Base-by-base conservation (phyloP, 805 yeast genomes). In the Suhomyces sp. region DNA sequence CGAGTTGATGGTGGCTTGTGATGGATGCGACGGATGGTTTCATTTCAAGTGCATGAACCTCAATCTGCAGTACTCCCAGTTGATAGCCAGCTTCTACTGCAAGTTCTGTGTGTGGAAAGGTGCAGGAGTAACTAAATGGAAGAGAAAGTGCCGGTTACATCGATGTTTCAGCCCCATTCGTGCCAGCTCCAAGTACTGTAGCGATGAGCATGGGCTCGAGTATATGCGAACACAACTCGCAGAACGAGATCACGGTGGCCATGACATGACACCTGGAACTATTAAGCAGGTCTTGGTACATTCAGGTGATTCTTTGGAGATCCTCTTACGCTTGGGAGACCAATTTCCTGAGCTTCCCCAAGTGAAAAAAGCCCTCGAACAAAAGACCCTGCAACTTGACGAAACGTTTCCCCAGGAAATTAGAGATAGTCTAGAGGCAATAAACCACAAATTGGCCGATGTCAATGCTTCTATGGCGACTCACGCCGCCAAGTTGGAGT, bases 11-110 rank as follows among this genome's bases (percentile, higher is more conserved):
- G 87, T 92, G n/a, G 90, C 88, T 0, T 91, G 97, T 66, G 97
- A 91, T 65, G 92, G 90, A 5, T 92, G 97, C 69, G 97, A 90
- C 62, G 97, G 90, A 54, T 92, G 97, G 97, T 92, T 79, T 64
- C 97, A 92, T 69, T 89, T 91, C 68, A 73, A 71, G 46, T 92
- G 97, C 65, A 81, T 91, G 78, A 78, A 77, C 49, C 64, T 90
- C 36, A 77, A 84, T 49, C 66, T 65, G 7, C 69, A 73, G 50
- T 79, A 78, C 61, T 77, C 81, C 53, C 74, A 78, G 40, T 71
- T 90, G 48, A 84, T 90, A 9, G 76, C 80, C 46, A 79, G 80
- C 51, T 91, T 80, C 63, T 87, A 74, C 64, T 91, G 97, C 63
- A 86, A 87, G 8, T 82, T 84, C 53, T 91, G 97, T 66, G 81